A percentile compares a stretch with the other conserved stretches of the same genome.
Conservation (phyloP, 345 rosid species). For the Gossypium stocksii region DNA sequence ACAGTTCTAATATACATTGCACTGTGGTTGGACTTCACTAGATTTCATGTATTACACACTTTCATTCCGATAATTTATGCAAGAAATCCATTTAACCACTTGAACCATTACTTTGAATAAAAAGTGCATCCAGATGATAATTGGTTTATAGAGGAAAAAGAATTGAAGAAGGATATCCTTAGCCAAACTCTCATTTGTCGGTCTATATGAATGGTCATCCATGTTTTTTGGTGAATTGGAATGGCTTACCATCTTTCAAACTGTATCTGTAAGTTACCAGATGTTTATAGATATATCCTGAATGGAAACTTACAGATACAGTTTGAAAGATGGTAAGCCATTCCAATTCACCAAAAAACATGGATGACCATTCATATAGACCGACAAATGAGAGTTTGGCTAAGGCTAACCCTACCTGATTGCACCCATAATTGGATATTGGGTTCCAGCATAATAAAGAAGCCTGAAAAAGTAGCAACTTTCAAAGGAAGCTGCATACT, state of each 20-base stretch:
- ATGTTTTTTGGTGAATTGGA: no score
- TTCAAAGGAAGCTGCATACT: slow-evolving; percentile 82
- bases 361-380: background rate
- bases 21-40: background rate
- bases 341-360: background rate
- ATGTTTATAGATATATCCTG: background rate
- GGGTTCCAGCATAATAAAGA: slow-evolving; percentile 88
- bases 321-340: background rate
- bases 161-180: background rate
- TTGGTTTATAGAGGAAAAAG: background rate
- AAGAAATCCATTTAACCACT: background rate
- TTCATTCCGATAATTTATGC: background rate
- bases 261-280: no score
- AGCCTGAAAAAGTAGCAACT: slow-evolving; percentile 81
- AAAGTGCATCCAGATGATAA: background rate
- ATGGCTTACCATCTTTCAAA: no score
- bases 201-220: no score
- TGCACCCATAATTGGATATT: slow-evolving; percentile 96
- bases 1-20: background rate
- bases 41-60: background rate
- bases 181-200: no score
- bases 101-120: background rate
- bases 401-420: slow-evolving; percentile 46
- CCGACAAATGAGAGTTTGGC: background rate
- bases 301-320: background rate